phyloP scores from a whole-genome alignment of 2,329 filamentous ascomycete species.

The Colletotrichum cordylinicola region DNA sequence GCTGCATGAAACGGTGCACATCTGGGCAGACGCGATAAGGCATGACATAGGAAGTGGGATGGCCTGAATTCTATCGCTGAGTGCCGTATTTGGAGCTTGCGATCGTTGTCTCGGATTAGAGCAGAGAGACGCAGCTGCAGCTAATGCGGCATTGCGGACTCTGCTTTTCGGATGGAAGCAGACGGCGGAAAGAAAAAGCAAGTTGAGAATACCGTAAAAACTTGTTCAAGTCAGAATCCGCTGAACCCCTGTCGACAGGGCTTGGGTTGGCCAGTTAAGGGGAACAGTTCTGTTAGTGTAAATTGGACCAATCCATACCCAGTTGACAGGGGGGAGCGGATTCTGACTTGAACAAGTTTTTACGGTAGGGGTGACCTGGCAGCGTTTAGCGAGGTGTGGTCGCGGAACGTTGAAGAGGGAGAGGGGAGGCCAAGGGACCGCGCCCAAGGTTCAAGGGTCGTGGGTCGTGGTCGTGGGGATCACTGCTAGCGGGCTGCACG shows the following conservation, averaged over 20 bases:
- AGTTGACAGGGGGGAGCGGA: no score
- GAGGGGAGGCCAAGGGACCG: background rate
- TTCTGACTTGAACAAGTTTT: no score
- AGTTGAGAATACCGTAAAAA: no score
- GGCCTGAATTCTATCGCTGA: background rate
- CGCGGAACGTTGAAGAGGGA: background rate
- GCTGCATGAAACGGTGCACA: conserved; percentile 16
- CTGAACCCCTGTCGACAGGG: no score
- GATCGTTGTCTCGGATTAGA: background rate
- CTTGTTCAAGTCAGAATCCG: no score
- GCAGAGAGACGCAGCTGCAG: background rate
- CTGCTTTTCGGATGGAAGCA: background rate
- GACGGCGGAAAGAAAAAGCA: background rate
- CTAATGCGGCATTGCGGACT: background rate
- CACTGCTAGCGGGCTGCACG: conserved; percentile 11
- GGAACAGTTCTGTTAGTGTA: no score
- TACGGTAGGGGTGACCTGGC: conserved; percentile 3
- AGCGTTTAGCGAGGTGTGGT: background rate
- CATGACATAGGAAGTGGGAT: background rate
- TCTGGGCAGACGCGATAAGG: conserved; percentile 6
- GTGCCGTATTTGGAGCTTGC: background rate
- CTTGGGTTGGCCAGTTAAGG: no score
- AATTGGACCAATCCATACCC: no score
- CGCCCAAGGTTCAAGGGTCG: conserved; percentile 12
- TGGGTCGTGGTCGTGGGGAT: conserved; percentile 8